Evolutionary conservation across 2,329 filamentous ascomycete genomes (phyloP), one percentile per base, ranked within the genome.

Genomic region (Colletotrichum phormii): DNA sequence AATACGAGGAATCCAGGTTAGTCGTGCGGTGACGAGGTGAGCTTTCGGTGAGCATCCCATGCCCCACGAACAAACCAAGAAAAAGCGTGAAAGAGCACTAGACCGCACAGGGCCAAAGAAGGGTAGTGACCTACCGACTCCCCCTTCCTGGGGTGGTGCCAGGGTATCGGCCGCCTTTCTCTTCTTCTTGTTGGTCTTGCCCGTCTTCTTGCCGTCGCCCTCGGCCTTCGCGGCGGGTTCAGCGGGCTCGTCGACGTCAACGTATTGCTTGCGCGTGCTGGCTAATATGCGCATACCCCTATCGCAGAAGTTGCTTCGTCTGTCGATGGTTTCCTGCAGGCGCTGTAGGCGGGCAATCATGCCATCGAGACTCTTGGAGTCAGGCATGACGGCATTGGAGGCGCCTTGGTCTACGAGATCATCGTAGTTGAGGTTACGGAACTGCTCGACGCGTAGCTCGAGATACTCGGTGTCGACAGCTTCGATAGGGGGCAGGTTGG

Each of bases 201-300:
- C 81, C 64, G 86, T 85, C 60, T 80, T 77, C 73, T 82, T 82
- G 73, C 85, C 85, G 57, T 89, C 88, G 33, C 82, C 86, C 65
- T 86, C 79, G 74, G 81, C 78, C 81, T 86, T 80, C 80, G 75
- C 85, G 77, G 86, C 86, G 72, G 83, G 82, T 69, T 85, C 81
- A 75, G 89, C 84, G 59, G 81, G 84, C 73, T 85, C 82, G 15
- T 80, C 80, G 61, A 85, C 76, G 65, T 91, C 88, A 37, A 87
- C 84, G 75, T 88, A 84, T 54, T 91, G 89, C 80, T 94, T 94
- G 64, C 91, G 87, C 79, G 89, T 88, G 77, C 88, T 86, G 7
- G 91, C 89, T 67, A 95, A 84, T 76, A 94, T 87, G 68, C 94
- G 86, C 90, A 96, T 94, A 46, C 92, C 91, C 46, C 90, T 88